These are phyloP conservation scores for Cladophialophora bantiana DNA, from an alignment of 2,329 filamentous ascomycete genomes.

Conservation along the genomic window DNA sequence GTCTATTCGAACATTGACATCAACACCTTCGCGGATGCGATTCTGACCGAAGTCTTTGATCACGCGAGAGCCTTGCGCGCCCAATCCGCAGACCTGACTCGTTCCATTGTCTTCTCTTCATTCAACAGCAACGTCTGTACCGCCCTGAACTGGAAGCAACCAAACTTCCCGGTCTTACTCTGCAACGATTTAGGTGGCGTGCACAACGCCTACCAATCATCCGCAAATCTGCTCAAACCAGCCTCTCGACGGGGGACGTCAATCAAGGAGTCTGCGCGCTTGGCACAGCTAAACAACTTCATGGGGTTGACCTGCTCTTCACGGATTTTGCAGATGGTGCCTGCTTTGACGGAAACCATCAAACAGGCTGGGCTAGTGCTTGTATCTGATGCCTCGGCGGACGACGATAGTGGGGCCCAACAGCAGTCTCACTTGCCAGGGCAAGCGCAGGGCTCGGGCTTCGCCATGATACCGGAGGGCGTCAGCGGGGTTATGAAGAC, in stretches of 20 bases:
- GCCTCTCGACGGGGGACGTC: slow-evolving; percentile 63
- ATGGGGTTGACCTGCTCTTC: slow-evolving; percentile 96
- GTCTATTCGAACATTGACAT: slow-evolving; percentile 80
- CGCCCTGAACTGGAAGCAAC: slow-evolving; percentile 98
- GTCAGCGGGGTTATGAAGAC: slow-evolving; percentile 86
- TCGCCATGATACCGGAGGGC: slow-evolving; percentile 73
- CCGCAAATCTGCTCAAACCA: slow-evolving; percentile 39
- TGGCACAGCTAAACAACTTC: slow-evolving; percentile 94
- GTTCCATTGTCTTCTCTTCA: slow-evolving; percentile 92
- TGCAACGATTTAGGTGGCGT: slow-evolving; percentile 84
- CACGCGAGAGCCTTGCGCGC: slow-evolving; percentile 77
- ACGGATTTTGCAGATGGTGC: slow-evolving; percentile 86
- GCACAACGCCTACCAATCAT: slow-evolving; percentile 56
- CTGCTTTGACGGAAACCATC: slow-evolving; percentile 88
- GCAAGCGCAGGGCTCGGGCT: slow-evolving; percentile 44
- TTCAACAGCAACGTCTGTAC: slow-evolving; percentile 91
- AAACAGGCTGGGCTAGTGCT: slow-evolving; percentile 93
- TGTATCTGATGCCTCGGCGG: slow-evolving; percentile 82
- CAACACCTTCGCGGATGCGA: slow-evolving; percentile 83
- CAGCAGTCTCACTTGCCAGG: slow-evolving; percentile 8
- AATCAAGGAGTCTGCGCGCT: slow-evolving; percentile 92
- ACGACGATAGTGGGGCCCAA: slow-evolving; percentile 45
- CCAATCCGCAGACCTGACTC: slow-evolving; percentile 72
- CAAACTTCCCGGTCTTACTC: slow-evolving; percentile 92
- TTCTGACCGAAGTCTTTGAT: slow-evolving; percentile 86